Evolutionary conservation across 2,329 filamentous ascomycete genomes (phyloP).

Genomic region (Alternaria brassicicola): DNA sequence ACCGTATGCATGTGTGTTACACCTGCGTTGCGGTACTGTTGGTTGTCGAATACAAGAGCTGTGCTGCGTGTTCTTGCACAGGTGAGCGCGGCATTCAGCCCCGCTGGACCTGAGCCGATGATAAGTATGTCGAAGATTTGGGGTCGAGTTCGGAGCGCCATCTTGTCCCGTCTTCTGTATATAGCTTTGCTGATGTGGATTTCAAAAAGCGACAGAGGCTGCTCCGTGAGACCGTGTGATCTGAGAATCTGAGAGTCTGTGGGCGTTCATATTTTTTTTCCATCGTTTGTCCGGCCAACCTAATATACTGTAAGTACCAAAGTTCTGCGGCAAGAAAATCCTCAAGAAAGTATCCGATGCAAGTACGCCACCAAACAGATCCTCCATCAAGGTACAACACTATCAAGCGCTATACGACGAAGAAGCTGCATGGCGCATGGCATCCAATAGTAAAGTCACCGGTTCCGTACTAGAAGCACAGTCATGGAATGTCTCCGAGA

Average conservation of each 20-base stretch:
- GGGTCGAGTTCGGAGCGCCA: conserved; percentile 5
- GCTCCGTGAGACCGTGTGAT: neutral
- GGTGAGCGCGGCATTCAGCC: conserved; percentile 50
- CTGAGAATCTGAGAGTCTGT: neutral
- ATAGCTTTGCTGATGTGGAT: neutral
- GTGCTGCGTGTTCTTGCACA: conserved; percentile 50
- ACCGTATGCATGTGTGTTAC: conserved; percentile 54
- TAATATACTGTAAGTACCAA: neutral
- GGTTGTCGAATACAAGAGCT: conserved; percentile 53
- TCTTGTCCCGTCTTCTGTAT: neutral
- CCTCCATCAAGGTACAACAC: neutral
- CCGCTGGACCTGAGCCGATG: conserved; percentile 54
- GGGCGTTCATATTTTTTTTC: neutral
- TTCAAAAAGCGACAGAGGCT: neutral
- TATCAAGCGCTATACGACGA: neutral
- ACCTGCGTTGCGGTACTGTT: conserved; percentile 52
- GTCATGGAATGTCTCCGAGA: neutral
- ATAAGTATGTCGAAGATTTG: conserved; percentile 35
- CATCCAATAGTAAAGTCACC: neutral
- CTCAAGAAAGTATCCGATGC: neutral
- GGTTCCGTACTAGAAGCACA: neutral
- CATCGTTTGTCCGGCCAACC: neutral
- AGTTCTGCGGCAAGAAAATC: neutral
- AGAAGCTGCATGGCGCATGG: neutral
- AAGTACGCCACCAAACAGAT: neutral